Conservation (phyloP, 1,284 basidiomycete species). For the Phellopilus nigrolimitatus region DNA sequence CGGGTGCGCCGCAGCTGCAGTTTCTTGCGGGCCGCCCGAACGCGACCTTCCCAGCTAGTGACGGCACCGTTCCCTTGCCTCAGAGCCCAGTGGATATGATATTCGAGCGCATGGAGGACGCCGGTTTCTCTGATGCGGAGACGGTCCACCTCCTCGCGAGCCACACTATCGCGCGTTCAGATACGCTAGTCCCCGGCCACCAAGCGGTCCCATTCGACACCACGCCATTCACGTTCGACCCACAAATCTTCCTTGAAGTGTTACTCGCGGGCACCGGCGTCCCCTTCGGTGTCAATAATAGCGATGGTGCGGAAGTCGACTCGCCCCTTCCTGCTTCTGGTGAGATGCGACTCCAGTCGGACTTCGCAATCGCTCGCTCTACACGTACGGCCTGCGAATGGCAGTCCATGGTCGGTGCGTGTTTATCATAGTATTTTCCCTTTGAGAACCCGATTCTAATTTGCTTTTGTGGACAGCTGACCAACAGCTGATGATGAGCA, state of each 20-base stretch:
- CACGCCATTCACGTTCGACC: conserved; percentile 24
- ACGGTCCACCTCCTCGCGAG: conserved; percentile 29
- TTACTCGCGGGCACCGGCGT: conserved; percentile 20
- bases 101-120: conserved; percentile 25
- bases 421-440: no score
- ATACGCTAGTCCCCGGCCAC: conserved; percentile 21
- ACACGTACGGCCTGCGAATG: background rate
- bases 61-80: conserved; percentile 26
- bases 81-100: conserved; percentile 29
- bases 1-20: conserved; percentile 28
- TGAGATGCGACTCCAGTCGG: conserved; percentile 23
- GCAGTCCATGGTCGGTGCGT: background rate
- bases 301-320: conserved; percentile 13
- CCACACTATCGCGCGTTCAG: conserved; percentile 22
- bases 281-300: conserved; percentile 18
- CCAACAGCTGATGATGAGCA: conserved; percentile 27
- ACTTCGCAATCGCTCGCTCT: no score
- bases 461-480: no score
- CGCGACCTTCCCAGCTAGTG: conserved; percentile 26
- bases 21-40: conserved; percentile 26
- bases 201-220: conserved; percentile 22
- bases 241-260: conserved; percentile 23
- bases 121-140: conserved; percentile 28
- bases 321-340: conserved; percentile 16
- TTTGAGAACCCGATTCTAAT: no score